These are phyloP conservation scores for Cardamine chenopodiifolia DNA, from an alignment of 345 rosid genomes.

Conservation along the genomic window DNA sequence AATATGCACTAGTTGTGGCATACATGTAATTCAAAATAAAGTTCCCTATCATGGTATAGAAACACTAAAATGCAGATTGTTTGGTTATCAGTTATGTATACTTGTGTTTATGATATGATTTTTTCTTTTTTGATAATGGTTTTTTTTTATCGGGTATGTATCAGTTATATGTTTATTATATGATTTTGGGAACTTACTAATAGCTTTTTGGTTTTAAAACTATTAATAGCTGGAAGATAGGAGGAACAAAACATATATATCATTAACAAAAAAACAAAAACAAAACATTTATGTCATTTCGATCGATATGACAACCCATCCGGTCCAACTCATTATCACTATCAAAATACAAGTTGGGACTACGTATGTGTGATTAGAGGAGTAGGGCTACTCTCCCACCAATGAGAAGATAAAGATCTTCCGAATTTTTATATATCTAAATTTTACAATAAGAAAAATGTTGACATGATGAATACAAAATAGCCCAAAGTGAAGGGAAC, in stretches of 20 bases:
- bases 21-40: not conserved
- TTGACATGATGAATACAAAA: slow-evolving; percentile 12
- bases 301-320: slow-evolving; percentile 18
- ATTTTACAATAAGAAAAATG: not conserved
- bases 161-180: too few relatives aligned
- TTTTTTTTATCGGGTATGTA: too few relatives aligned
- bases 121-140: too few relatives aligned
- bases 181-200: not conserved
- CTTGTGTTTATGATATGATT: slow-evolving; percentile 11
- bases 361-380: slow-evolving; percentile 6
- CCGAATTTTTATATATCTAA: not conserved
- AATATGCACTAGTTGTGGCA: slow-evolving; percentile 6
- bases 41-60: not conserved
- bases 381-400: slow-evolving; percentile 33
- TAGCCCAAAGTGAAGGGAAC: slow-evolving; percentile 26
- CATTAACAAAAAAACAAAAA: not conserved
- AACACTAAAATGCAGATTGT: slow-evolving; percentile 1
- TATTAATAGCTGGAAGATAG: slow-evolving; percentile 14
- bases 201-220: not conserved
- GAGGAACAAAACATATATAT: slow-evolving; percentile 23
- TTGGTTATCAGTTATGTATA: not conserved
- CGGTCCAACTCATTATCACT: slow-evolving; percentile 19
- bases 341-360: slow-evolving; percentile 34
- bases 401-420: slow-evolving; percentile 24
- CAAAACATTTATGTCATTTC: slow-evolving; percentile 16